Conservation (phyloP, 805 yeast species). For the Scheffersomyces amazonensis region DNA sequence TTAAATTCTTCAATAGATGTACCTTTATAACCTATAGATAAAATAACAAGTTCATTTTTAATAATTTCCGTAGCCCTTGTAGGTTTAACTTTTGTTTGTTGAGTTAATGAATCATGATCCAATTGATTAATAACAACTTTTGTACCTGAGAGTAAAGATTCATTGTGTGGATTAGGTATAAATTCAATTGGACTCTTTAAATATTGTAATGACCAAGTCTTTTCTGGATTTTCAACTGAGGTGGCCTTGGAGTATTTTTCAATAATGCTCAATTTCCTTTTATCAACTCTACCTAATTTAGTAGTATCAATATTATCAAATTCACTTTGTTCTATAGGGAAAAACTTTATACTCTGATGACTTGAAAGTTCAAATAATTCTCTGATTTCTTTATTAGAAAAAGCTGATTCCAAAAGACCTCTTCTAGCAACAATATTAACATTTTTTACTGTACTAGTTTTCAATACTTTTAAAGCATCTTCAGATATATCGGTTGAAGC, state of each 20-base stretch:
- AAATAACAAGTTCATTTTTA: conserved; percentile 64
- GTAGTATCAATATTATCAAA: conserved; percentile 24
- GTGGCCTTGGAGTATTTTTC: conserved; percentile 40
- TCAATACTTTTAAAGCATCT: conserved; percentile 55
- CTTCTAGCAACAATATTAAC: conserved; percentile 82
- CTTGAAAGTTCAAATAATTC: conserved; percentile 66
- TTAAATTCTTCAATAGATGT: conserved; percentile 57
- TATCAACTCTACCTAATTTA: conserved; percentile 48
- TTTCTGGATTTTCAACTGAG: conserved; percentile 8
- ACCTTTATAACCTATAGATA: conserved; percentile 84
- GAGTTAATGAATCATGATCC: conserved; percentile 32
- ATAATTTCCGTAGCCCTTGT: conserved; percentile 32
- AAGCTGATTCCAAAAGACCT: conserved; percentile 82
- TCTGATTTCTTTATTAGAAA: conserved; percentile 87
- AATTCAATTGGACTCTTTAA: conserved; percentile 61
- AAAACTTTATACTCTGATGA: conserved; percentile 45
- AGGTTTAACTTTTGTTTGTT: conserved; percentile 29
- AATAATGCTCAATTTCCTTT: conserved; percentile 64
- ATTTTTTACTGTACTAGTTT: conserved; percentile 50
- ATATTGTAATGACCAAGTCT: conserved; percentile 67
- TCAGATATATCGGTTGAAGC: conserved; percentile 67
- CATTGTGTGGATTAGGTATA: conserved; percentile 35
- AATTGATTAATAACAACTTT: conserved; percentile 49
- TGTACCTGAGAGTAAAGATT: conserved; percentile 40
- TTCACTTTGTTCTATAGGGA: conserved; percentile 31